A percentile compares a stretch with the other conserved stretches of the same genome.
Evolutionary conservation across 192 early-diverging fungal species (phyloP).

Genomic region (Coemansia sp.): DNA sequence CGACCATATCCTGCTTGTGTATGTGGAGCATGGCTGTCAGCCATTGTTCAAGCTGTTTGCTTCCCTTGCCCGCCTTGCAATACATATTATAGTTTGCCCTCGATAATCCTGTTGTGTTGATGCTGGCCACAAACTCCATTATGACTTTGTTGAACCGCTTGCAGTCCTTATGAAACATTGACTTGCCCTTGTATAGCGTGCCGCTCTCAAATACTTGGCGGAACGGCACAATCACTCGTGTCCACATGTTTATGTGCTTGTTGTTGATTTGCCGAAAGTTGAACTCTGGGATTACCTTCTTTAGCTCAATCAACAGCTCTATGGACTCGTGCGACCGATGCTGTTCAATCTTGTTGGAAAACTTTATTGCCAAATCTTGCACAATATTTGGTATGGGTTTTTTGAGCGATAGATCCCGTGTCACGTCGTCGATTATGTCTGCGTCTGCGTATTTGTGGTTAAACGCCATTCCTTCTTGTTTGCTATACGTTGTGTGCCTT

Average conservation of each 20-base stretch:
- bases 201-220: slow-evolving; percentile 30
- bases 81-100: not conserved
- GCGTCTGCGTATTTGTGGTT: slow-evolving; percentile 31
- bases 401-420: slow-evolving; percentile 4
- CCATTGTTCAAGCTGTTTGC: slow-evolving; percentile 42
- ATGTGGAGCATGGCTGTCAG: slow-evolving; percentile 28
- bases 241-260: slow-evolving; percentile 53
- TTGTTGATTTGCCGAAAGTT: slow-evolving; percentile 35
- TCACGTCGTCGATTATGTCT: slow-evolving; percentile 18
- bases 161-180: slow-evolving; percentile 35
- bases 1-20: slow-evolving; percentile 19
- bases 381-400: slow-evolving; percentile 2
- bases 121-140: slow-evolving; percentile 10
- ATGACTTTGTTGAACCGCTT: slow-evolving; percentile 39
- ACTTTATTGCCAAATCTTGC: slow-evolving; percentile 12
- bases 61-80: slow-evolving; percentile 2
- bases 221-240: slow-evolving; percentile 36
- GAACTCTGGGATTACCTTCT: slow-evolving; percentile 12
- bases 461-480: slow-evolving; percentile 14
- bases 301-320: slow-evolving; percentile 25
- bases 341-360: slow-evolving; percentile 30
- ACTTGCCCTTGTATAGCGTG: slow-evolving; percentile 32
- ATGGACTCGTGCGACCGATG: slow-evolving; percentile 25
- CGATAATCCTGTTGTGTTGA: not conserved
- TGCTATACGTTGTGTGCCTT: slow-evolving; percentile 27